A percentile compares a stretch with the other conserved stretches of the same genome.
These are phyloP conservation scores for Takashimella tepidaria DNA, from an alignment of 1,284 basidiomycete species.

Conservation along the genomic window DNA sequence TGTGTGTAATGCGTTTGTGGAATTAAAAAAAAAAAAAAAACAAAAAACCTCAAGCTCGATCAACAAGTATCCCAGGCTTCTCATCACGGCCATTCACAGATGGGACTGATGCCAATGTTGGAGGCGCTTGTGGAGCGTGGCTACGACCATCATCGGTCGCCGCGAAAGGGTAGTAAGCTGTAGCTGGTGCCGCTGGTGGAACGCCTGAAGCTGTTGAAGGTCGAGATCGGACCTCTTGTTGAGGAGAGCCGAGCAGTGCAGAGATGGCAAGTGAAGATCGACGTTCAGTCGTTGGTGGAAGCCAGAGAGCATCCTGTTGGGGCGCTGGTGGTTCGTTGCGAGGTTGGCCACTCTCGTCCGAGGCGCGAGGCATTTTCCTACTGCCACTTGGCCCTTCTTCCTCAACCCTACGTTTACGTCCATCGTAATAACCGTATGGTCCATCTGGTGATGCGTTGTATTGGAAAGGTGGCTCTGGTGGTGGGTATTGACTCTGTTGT, in stretches of 20 bases:
- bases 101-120: neutral
- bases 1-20: no score
- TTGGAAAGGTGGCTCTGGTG: conserved; percentile 43
- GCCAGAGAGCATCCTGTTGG: conserved; percentile 32
- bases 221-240: conserved; percentile 27
- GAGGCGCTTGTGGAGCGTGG: neutral
- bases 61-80: neutral
- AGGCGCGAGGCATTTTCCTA: conserved; percentile 15
- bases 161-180: neutral
- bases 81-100: neutral
- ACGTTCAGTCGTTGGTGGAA: conserved; percentile 38
- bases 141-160: neutral
- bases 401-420: conserved; percentile 34
- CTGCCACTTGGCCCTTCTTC: conserved; percentile 21
- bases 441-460: conserved; percentile 35
- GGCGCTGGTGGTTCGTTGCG: conserved; percentile 12
- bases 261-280: conserved; percentile 40
- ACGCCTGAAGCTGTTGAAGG: conserved; percentile 14
- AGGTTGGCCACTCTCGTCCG: conserved; percentile 4
- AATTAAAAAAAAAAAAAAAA: no score
- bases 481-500: conserved; percentile 9
- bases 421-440: conserved; percentile 22
- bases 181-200: neutral
- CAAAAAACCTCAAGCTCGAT: no score
- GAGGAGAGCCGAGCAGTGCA: conserved; percentile 41